A percentile compares a stretch with the other conserved stretches of the same genome.
phyloP scores from a whole-genome alignment of 2,329 filamentous ascomycete genomes.

The Diplodia corticola region DNA sequence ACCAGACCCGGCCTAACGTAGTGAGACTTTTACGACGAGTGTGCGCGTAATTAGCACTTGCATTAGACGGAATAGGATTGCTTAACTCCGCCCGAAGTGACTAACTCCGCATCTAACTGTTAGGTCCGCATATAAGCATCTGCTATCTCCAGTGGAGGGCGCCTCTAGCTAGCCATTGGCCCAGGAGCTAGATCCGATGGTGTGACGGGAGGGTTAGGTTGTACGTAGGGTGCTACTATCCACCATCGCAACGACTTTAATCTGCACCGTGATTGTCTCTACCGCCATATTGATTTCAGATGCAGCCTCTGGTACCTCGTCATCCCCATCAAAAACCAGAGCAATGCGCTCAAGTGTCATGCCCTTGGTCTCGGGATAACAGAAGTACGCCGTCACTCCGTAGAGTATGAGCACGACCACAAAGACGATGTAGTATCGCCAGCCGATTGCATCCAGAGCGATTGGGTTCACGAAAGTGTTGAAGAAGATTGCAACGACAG shows the following conservation, averaged over 20 bases:
- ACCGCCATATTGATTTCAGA: background rate
- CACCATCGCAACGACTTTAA: background rate
- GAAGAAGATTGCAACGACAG: conserved; percentile 49
- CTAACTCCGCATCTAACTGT: background rate
- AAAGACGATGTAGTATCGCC: conserved; percentile 48
- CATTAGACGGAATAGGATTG: background rate
- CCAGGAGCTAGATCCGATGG: too few species aligned
- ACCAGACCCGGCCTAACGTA: background rate
- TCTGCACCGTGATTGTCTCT: background rate
- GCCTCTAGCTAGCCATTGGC: background rate
- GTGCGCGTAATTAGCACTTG: background rate
- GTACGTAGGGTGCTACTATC: background rate
- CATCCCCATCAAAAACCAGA: conserved; percentile 31
- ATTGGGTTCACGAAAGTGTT: conserved; percentile 48
- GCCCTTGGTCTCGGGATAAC: conserved; percentile 33
- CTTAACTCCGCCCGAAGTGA: background rate
- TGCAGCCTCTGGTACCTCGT: conserved; percentile 33
- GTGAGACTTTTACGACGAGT: background rate
- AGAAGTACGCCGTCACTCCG: conserved; percentile 29
- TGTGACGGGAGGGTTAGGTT: background rate
- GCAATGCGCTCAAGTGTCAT: conserved; percentile 31
- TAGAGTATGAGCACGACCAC: conserved; percentile 12
- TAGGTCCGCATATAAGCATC: too few species aligned
- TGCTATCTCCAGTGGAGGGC: background rate
- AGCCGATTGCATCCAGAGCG: conserved; percentile 40